These are phyloP conservation scores for Termitomyces titanicus DNA, from an alignment of 768 basidiomycete species.

Conservation along the genomic window DNA sequence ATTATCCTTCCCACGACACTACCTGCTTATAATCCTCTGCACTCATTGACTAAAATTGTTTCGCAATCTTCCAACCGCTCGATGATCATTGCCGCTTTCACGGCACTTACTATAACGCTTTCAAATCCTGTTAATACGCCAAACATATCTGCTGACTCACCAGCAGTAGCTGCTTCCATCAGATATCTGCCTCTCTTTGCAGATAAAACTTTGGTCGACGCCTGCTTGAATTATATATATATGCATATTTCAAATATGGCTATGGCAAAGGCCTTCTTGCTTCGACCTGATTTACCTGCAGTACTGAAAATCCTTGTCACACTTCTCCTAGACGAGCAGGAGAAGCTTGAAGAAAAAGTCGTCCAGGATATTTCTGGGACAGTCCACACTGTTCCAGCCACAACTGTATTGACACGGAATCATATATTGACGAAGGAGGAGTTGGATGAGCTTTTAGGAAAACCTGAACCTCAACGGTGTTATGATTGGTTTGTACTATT, in stretches of 20 bases:
- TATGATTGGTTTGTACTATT: slow-evolving; percentile 64
- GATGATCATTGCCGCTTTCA: slow-evolving; percentile 64
- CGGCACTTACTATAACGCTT: slow-evolving; percentile 57
- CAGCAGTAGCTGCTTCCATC: slow-evolving; percentile 59
- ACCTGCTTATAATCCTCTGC: slow-evolving; percentile 46
- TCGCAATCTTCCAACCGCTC: slow-evolving; percentile 67
- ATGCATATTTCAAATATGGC: slow-evolving; percentile 69
- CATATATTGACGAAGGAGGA: slow-evolving; percentile 75
- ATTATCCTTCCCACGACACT: slow-evolving; percentile 29
- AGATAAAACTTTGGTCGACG: slow-evolving; percentile 68
- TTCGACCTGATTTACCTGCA: slow-evolving; percentile 65
- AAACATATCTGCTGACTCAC: slow-evolving; percentile 52
- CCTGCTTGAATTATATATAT: slow-evolving; percentile 72
- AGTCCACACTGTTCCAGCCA: slow-evolving; percentile 55
- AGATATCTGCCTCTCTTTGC: slow-evolving; percentile 70
- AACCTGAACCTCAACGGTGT: slow-evolving; percentile 75
- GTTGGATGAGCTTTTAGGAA: slow-evolving; percentile 50
- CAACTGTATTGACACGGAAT: slow-evolving; percentile 42
- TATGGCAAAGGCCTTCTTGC: slow-evolving; percentile 75
- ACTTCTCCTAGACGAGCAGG: slow-evolving; percentile 67
- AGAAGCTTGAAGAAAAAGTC: slow-evolving; percentile 53
- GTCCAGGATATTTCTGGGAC: slow-evolving; percentile 59
- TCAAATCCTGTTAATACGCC: slow-evolving; percentile 55
- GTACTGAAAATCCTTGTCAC: slow-evolving; percentile 66
- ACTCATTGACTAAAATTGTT: slow-evolving; percentile 51